Conservation (phyloP, 768 basidiomycete species). For the Crepidotus variabilis region DNA sequence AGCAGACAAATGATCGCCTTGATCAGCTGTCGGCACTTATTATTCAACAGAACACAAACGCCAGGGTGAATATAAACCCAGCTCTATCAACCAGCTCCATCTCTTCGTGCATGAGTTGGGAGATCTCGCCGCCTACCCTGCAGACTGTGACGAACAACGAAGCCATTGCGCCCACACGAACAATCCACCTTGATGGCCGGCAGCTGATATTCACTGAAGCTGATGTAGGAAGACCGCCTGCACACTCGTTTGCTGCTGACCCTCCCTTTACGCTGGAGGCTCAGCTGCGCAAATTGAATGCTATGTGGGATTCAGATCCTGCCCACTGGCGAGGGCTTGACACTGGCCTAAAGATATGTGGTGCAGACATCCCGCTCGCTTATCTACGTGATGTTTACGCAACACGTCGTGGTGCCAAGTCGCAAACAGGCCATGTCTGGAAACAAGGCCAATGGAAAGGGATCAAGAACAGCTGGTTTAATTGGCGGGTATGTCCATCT, state of each 20-base stretch:
- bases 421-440: constrained; percentile 5
- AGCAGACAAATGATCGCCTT: no score
- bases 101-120: no score
- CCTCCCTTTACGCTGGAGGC: constrained; percentile 2
- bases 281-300: constrained; percentile 8
- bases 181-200: no score
- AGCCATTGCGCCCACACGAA: no score
- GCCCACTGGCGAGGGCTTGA: constrained; percentile 15
- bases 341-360: constrained; percentile 17
- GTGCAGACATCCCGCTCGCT: constrained; percentile 16
- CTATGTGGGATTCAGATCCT: constrained; percentile 24
- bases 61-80: no score
- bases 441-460: constrained; percentile 19
- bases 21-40: no score
- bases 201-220: constrained; percentile 9
- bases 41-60: no score
- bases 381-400: constrained; percentile 21
- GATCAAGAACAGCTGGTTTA: constrained; percentile 18
- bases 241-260: constrained; percentile 17
- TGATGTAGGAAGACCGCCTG: constrained; percentile 20
- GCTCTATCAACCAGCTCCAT: no score
- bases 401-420: background rate
- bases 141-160: no score
- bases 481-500: constrained; percentile 21
- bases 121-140: no score